A percentile compares a stretch with the other conserved stretches of the same genome.
phyloP scores from a whole-genome alignment of 768 basidiomycete genomes.

The Macrolepiota dolichaula region DNA sequence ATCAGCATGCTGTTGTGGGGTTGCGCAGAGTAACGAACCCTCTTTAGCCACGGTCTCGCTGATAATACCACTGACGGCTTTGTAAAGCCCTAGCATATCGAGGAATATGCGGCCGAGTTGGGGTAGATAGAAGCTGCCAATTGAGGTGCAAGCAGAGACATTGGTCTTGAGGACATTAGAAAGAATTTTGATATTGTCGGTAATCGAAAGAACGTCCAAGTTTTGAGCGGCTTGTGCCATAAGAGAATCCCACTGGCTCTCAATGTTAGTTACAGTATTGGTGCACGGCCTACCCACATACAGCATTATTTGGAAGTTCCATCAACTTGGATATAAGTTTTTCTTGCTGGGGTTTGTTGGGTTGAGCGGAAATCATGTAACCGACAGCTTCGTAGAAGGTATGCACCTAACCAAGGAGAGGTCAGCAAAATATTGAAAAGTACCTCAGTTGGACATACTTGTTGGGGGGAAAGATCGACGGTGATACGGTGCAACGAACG shows the following conservation, averaged over 20 bases:
- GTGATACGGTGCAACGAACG: conserved; percentile 91
- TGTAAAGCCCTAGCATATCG: conserved; percentile 97
- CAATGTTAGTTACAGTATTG: neutral
- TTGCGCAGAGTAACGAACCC: conserved; percentile 39
- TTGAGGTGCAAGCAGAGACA: conserved; percentile 94
- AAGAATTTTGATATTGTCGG: conserved; percentile 95
- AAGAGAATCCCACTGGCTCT: conserved; percentile 85
- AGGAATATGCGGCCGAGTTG: conserved; percentile 94
- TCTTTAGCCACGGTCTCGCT: conserved; percentile 88
- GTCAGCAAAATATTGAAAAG: conserved; percentile 18
- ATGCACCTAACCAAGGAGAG: conserved; percentile 54
- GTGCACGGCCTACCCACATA: conserved; percentile 33
- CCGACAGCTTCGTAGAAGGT: conserved; percentile 99
- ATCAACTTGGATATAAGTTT: conserved; percentile 92
- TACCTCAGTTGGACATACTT: conserved; percentile 34
- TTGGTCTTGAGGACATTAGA: conserved; percentile 98
- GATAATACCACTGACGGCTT: conserved; percentile 95
- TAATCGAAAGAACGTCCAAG: conserved; percentile 86
- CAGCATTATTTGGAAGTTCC: conserved; percentile 96
- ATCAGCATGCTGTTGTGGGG: conserved; percentile 6
- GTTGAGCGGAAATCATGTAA: conserved; percentile 99
- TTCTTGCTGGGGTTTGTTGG: conserved; percentile 96
- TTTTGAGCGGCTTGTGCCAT: conserved; percentile 94
- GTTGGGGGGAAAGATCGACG: conserved; percentile 89
- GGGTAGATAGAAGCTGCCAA: conserved; percentile 96